Conservation (phyloP, 2,329 filamentous ascomycete species). For the Alternaria triticimaculans region DNA sequence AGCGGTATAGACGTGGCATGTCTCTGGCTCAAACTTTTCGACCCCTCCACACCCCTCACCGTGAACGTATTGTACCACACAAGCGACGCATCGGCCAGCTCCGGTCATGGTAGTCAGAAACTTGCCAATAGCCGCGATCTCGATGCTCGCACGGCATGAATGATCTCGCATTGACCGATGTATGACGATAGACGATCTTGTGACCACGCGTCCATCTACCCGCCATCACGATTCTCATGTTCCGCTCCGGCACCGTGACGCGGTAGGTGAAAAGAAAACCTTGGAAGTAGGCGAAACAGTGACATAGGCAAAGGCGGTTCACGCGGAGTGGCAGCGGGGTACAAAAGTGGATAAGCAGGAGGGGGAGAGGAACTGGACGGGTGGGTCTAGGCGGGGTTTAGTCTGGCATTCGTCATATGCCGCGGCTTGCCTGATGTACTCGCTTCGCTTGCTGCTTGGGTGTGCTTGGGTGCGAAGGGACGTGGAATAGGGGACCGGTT, state of each 20-base stretch:
- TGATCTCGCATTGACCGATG: constrained; percentile 1
- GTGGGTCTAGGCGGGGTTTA: constrained; percentile 4
- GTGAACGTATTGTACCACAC: constrained; percentile 1
- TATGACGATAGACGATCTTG: background rate
- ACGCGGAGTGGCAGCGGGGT: constrained; percentile 12
- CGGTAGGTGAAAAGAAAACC: background rate
- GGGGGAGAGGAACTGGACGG: background rate
- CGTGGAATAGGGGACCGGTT: constrained; percentile 3
- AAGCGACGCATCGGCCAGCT: constrained; percentile 9
- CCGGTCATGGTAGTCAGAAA: constrained; percentile 1
- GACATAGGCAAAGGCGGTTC: constrained; percentile 14
- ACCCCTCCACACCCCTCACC: constrained; percentile 11
- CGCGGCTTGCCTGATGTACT: background rate
- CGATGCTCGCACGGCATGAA: constrained; percentile 8
- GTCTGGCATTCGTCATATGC: constrained; percentile 5
- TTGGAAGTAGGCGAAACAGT: background rate
- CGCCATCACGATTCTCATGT: constrained; percentile 2
- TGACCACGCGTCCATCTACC: background rate
- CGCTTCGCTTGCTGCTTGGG: constrained; percentile 8
- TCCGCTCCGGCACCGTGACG: background rate
- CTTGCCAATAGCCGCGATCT: background rate
- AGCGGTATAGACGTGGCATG: constrained; percentile 21
- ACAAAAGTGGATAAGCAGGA: background rate
- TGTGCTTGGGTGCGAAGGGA: background rate
- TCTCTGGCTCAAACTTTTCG: constrained; percentile 1